phyloP scores from a whole-genome alignment of 1,284 basidiomycete species.

The Malassezia vespertilionis region DNA sequence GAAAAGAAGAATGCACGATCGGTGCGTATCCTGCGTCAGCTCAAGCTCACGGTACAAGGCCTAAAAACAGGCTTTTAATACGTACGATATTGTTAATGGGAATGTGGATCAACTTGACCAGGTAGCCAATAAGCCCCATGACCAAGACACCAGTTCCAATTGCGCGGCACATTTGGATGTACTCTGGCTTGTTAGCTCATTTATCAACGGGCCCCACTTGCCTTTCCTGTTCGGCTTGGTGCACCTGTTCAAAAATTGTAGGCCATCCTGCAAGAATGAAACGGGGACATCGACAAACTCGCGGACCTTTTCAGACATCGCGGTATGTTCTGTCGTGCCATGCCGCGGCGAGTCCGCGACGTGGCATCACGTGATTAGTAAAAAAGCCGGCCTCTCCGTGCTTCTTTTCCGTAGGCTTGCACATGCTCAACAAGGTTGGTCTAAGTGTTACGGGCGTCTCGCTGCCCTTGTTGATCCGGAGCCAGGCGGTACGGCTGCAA shows the following conservation, averaged over 20 bases:
- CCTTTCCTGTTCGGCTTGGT: slow-evolving; percentile 94
- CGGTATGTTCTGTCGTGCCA: not conserved
- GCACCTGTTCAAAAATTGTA: slow-evolving; percentile 89
- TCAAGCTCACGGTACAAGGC: not conserved
- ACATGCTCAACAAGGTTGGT: too few relatives aligned
- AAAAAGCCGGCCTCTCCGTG: too few relatives aligned
- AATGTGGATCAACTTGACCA: slow-evolving; percentile 48
- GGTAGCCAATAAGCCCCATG: slow-evolving; percentile 48
- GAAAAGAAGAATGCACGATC: not conserved
- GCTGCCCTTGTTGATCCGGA: too few relatives aligned
- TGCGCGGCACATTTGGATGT: slow-evolving; percentile 46
- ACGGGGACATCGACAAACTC: slow-evolving; percentile 85
- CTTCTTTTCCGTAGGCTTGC: too few relatives aligned
- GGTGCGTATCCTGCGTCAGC: slow-evolving; percentile 9
- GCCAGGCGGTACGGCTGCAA: too few relatives aligned
- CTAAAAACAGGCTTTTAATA: too few relatives aligned
- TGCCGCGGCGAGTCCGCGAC: not conserved
- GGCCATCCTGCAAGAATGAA: slow-evolving; percentile 82
- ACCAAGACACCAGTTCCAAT: slow-evolving; percentile 45
- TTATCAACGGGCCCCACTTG: slow-evolving; percentile 48
- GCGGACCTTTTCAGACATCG: slow-evolving; percentile 77
- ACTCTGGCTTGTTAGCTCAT: slow-evolving; percentile 25
- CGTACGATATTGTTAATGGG: slow-evolving; percentile 47
- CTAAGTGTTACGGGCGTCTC: too few relatives aligned
- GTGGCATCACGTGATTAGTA: not conserved